Base-by-base conservation (phyloP, 2,329 filamentous ascomycete genomes). In the Scytalidium lignicola region DNA sequence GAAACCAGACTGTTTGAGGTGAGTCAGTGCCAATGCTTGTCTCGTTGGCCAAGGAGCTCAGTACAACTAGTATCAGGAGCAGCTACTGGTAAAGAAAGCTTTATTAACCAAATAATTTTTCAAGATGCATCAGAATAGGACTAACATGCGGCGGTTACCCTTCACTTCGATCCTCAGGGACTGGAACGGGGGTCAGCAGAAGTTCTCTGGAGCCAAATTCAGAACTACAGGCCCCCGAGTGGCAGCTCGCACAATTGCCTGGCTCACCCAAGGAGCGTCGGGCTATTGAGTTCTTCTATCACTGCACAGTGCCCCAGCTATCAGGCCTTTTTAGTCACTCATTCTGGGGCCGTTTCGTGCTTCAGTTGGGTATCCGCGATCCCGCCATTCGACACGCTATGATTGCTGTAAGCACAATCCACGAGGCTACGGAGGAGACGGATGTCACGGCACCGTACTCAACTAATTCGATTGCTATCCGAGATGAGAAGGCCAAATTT, bases 1-100 rank as follows among this genome's bases (percentile, higher is more conserved):
- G n/a, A 79, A 75, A 49, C 78, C 78, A 1, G 66, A 62, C 32
- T 82, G 79, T 55, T 62, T 71, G 29, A 72, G 75, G 49, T 82
- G 78, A 57, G 71, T 70, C 29, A 75, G 73, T 48, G 80, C 26
- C 26, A 28, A 13, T 7, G 13, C 13, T 28, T 28, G 26, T 13
- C 26, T n/a, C n/a, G n/a, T n/a, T n/a, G 26, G 26, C 26, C 26
- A 28, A 28, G 7, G 26, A 28, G 13, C 26, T 13, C 55, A 10
- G 61, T 47, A 20, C 51, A 57, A 17, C 12, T 18, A 3, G 22
- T 53, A 8, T 54, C 52, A 28, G n/a, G 26, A 28, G 26, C 13
- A 7, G 13, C 26, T 13, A 28, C 26, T 7, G 13, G 7, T 28
- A 28, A 28, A 13, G 26, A n/a, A n/a, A 28, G 26, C 26, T 13